Evolutionary conservation across 495 filamentous ascomycete species (phyloP).

Genomic region (Xylaria sp.): DNA sequence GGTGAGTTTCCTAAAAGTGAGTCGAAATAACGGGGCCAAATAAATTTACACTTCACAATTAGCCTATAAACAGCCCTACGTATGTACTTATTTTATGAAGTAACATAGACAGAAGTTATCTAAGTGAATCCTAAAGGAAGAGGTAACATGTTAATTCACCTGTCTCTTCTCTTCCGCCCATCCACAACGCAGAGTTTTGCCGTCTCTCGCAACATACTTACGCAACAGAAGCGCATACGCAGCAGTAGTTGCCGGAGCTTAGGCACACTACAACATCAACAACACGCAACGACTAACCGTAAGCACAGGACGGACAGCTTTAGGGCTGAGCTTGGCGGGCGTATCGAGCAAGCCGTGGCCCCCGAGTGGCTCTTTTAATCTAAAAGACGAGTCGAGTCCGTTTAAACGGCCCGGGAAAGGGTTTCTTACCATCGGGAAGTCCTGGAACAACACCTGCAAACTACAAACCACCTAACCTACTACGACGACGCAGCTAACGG

Average conservation of each 20-base stretch:
- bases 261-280: not conserved
- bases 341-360: not conserved
- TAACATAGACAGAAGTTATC: not conserved
- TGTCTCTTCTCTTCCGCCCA: not conserved
- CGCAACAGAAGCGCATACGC: not conserved
- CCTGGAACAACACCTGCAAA: not conserved
- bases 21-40: not conserved
- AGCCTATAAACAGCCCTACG: not conserved
- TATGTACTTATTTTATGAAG: not conserved
- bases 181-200: not conserved
- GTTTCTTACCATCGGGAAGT: not conserved
- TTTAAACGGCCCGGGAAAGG: not conserved
- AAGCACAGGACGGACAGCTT: not conserved
- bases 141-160: not conserved
- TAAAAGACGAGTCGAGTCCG: not conserved
- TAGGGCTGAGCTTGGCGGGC: not conserved
- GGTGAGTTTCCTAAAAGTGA: not conserved
- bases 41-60: not conserved
- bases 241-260: too few relatives aligned
- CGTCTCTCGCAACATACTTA: not conserved
- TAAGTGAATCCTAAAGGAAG: not conserved
- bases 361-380: not conserved
- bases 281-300: not conserved
- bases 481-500: not conserved
- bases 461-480: not conserved